Percentiles rank a stretch among this genome's conserved stretches.
Evolutionary conservation across 202 grass and related monocot genomes (phyloP).

Genomic region (Saccharum hybrid): DNA sequence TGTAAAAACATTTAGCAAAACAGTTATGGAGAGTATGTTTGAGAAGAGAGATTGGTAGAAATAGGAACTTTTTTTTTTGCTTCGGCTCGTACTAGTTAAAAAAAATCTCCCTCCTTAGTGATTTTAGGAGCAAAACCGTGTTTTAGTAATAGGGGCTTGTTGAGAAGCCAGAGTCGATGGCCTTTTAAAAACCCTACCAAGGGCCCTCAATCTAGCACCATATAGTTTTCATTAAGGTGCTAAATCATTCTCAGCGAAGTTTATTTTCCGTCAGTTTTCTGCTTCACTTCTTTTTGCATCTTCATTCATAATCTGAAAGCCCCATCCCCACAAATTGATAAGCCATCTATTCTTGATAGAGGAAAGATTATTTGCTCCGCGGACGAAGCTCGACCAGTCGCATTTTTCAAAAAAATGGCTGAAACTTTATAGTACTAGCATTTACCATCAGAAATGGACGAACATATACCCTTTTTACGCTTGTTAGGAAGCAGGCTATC

Average conservation of each 20-base stretch:
- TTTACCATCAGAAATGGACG: neutral
- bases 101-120: too few relatives aligned
- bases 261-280: conserved; percentile 14
- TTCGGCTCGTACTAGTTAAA: too few relatives aligned
- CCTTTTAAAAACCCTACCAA: neutral
- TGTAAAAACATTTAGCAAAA: too few relatives aligned
- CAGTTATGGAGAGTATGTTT: too few relatives aligned
- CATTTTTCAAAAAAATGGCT: neutral
- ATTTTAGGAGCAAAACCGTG: too few relatives aligned
- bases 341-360: conserved; percentile 8
- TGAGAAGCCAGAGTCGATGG: neutral
- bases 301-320: conserved; percentile 11
- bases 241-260: conserved; percentile 42
- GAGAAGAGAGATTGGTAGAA: too few relatives aligned
- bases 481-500: neutral
- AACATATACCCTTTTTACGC: neutral
- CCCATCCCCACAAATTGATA: conserved; percentile 39
- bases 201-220: neutral
- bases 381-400: neutral
- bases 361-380: neutral
- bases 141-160: too few relatives aligned
- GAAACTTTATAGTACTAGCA: neutral
- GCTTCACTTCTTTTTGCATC: conserved; percentile 18
- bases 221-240: conserved; percentile 21
- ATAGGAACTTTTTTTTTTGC: too few relatives aligned